Percentiles rank a stretch among this genome's conserved stretches.
phyloP scores from a whole-genome alignment of 208 protist genomes.

The Trypanosoma brucei region DNA sequence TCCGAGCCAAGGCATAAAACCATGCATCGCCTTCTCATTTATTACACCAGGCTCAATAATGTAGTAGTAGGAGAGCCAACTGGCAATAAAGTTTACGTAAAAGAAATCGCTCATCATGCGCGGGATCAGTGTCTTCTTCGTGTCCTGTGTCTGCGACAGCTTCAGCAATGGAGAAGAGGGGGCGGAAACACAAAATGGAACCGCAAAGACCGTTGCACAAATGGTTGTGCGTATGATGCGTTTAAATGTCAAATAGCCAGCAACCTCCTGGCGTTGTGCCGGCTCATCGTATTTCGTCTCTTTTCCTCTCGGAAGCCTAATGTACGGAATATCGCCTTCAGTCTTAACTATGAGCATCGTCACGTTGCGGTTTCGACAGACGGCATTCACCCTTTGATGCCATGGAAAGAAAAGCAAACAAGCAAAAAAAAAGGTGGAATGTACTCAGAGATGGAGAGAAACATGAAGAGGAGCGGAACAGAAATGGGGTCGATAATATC shows the following conservation, averaged over 20 bases:
- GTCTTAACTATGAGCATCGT: neutral
- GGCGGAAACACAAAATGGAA: constrained; percentile 35
- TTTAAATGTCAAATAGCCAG: constrained; percentile 18
- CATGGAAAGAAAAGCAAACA: too few relatives aligned
- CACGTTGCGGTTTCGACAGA: neutral
- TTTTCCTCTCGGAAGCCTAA: neutral
- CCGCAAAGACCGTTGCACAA: constrained; percentile 42
- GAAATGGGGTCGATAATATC: too few relatives aligned
- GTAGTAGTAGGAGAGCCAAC: constrained; percentile 31
- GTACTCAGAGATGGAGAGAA: too few relatives aligned
- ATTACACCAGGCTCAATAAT: constrained; percentile 42
- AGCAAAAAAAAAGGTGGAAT: too few relatives aligned
- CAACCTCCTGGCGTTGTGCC: too few relatives aligned
- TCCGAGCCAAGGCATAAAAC: constrained; percentile 59
- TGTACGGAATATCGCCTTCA: neutral
- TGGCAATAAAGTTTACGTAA: constrained; percentile 54
- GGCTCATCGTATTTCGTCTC: neutral
- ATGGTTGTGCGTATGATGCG: constrained; percentile 36
- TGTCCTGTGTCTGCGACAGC: constrained; percentile 55
- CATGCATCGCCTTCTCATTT: constrained; percentile 31
- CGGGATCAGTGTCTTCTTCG: constrained; percentile 51
- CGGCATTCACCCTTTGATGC: too few relatives aligned
- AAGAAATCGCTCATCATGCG: constrained; percentile 80
- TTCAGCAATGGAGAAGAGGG: constrained; percentile 52
- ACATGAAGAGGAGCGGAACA: too few relatives aligned